Evolutionary conservation across 2,329 filamentous ascomycete species (phyloP), one percentile per base, ranked within the genome.

Genomic region (Diaporthe capsici): DNA sequence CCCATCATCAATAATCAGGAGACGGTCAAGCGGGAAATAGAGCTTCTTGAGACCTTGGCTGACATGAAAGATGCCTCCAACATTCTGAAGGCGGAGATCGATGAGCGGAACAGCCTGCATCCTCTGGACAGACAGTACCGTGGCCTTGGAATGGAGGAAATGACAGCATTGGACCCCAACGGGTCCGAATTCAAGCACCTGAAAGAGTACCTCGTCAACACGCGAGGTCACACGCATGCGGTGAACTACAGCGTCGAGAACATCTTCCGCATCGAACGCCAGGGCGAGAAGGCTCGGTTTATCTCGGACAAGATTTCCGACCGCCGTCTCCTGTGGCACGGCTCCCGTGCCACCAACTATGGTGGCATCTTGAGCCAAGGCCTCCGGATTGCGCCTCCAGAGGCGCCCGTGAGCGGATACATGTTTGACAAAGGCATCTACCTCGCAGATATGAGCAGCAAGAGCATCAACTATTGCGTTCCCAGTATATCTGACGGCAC

Each of bases 341-440:
- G 95, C 22, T 96, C 94, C 22, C 92, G 95, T 47, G 90, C 89
- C 44, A 97, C 94, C 71, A 98, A 98, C 82, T 98, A 93, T 78
- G 95, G 93, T 81, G 95, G 95, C 81, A 98, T 98, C 76, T 90
- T 98, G 57, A 94, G 92, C 75, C 94, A 98, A 83, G 95, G 95
- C 78, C 89, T 98, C 9, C 93, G 95, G n/a, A 98, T 98, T 78
- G 95, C 95, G 9, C 95, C 95, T 0, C 93, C 93, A 0, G 93
- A 97, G 83, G 95, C 95, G 0, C 95, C 95, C 0, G 92, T 92
- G 0, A 90, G 88, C 6, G 94, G 94, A 1, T 95, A 96, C 86
- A 96, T 96, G 94, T 98, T 97, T 79, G 95, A 93, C 75, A 97
- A 97, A 83, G 95, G 95, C 60, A 94, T 98, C 63, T 98, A 98